Conservation (phyloP, 495 filamentous ascomycete genomes). For the Penicillium fimorum region DNA sequence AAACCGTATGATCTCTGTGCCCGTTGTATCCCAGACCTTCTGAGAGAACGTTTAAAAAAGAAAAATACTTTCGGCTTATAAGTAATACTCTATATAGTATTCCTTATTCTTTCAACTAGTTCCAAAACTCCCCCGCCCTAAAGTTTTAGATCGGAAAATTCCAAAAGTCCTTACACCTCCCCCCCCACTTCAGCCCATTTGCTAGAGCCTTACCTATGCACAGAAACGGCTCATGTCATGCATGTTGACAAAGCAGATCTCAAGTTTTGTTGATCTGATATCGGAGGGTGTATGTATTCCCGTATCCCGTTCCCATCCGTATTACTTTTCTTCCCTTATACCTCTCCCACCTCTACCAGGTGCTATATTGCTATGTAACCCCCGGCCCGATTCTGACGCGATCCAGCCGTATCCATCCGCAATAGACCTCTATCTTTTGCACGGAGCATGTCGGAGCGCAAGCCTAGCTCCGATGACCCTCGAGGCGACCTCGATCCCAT, state of each 20-base stretch:
- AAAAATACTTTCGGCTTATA: not conserved
- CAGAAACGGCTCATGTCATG: constrained; percentile 19
- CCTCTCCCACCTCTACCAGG: not conserved
- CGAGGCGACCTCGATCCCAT: constrained; percentile 2
- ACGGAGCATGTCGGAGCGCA: constrained; percentile 31
- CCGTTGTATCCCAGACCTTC: constrained; percentile 6
- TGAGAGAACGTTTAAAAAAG: not conserved
- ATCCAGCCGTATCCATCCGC: not conserved
- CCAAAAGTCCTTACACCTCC: constrained; percentile 2
- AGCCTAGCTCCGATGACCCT: not conserved
- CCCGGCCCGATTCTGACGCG: constrained; percentile 2
- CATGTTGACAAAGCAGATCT: constrained; percentile 22
- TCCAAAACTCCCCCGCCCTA: constrained; percentile 13
- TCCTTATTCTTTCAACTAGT: constrained; percentile 6
- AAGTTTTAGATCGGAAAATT: not conserved
- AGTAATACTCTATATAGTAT: not conserved
- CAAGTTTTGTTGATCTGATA: not conserved
- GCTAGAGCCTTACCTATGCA: not conserved
- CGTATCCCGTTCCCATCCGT: not conserved
- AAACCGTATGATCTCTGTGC: not conserved
- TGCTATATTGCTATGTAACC: constrained; percentile 3
- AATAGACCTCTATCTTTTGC: constrained; percentile 1
- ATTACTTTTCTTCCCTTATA: not conserved
- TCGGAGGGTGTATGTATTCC: constrained; percentile 2
- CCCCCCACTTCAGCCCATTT: not conserved